Evolutionary conservation across 768 basidiomycete species (phyloP).

Genomic region (Russula dissimulans): DNA sequence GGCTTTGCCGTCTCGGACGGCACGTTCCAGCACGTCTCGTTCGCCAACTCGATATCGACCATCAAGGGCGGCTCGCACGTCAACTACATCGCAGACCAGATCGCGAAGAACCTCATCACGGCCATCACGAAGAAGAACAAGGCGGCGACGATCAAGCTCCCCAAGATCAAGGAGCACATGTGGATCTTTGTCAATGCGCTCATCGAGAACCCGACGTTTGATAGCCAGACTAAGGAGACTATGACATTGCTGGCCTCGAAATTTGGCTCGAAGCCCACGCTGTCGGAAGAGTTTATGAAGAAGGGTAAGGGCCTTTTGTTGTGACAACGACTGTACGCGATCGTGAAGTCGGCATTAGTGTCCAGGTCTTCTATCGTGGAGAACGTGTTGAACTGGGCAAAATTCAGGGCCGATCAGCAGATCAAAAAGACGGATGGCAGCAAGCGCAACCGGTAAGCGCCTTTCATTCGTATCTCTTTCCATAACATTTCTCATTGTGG

Average conservation of each 20-base stretch:
- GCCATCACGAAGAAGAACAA: slow-evolving; percentile 96
- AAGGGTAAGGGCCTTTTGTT: slow-evolving; percentile 49
- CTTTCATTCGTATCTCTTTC: neutral
- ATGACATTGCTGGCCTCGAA: slow-evolving; percentile 80
- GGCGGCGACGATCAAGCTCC: slow-evolving; percentile 84
- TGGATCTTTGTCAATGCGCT: slow-evolving; percentile 96
- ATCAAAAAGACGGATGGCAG: slow-evolving; percentile 93
- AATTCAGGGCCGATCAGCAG: slow-evolving; percentile 92
- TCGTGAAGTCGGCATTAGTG: slow-evolving; percentile 38
- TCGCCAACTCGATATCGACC: slow-evolving; percentile 95
- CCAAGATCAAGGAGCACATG: slow-evolving; percentile 95
- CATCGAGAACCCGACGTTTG: slow-evolving; percentile 96
- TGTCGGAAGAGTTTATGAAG: slow-evolving; percentile 93
- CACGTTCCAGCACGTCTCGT: slow-evolving; percentile 87
- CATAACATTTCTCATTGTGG: neutral
- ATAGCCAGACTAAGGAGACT: slow-evolving; percentile 98
- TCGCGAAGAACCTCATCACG: slow-evolving; percentile 75
- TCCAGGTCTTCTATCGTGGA: slow-evolving; percentile 85
- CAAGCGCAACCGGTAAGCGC: slow-evolving; percentile 70
- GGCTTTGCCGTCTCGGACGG: slow-evolving; percentile 94
- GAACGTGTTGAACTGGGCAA: slow-evolving; percentile 90
- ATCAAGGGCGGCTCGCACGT: slow-evolving; percentile 97
- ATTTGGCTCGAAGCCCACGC: slow-evolving; percentile 77
- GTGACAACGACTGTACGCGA: neutral
- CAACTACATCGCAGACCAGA: slow-evolving; percentile 71